phyloP scores from a whole-genome alignment of 768 basidiomycete genomes.

The Tylopilus cervinicoccineus region DNA sequence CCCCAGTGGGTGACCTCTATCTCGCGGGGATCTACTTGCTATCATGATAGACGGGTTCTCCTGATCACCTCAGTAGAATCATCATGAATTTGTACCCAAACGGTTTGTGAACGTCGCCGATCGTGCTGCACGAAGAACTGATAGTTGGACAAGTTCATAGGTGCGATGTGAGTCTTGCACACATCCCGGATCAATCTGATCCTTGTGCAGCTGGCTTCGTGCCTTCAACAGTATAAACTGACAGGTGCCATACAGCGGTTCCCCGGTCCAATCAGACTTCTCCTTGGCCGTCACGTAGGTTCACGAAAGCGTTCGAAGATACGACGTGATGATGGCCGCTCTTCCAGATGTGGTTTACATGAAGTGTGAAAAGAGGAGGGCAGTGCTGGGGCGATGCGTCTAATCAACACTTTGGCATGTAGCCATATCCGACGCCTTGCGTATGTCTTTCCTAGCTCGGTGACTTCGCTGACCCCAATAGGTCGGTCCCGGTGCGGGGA shows the following conservation, averaged over 20 bases:
- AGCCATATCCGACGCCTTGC: background rate
- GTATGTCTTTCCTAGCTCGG: background rate
- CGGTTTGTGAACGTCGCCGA: background rate
- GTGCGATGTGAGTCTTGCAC: background rate
- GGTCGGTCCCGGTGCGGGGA: background rate
- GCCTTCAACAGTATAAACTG: no score
- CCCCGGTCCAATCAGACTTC: no score
- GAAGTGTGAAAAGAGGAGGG: background rate
- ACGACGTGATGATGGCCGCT: no score
- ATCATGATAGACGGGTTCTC: background rate
- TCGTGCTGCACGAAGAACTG: background rate
- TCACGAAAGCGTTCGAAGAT: no score
- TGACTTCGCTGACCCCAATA: background rate
- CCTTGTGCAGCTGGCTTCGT: background rate
- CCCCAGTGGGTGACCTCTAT: background rate
- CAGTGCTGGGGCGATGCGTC: background rate
- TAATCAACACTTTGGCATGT: background rate
- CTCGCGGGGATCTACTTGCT: background rate
- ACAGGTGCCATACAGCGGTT: no score
- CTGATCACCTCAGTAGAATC: background rate
- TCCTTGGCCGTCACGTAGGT: no score
- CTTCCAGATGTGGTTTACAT: no score
- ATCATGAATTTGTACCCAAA: background rate
- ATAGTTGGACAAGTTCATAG: background rate
- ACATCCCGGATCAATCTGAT: background rate